A percentile compares a stretch with the other conserved stretches of the same genome.
phyloP scores from a whole-genome alignment of 1,284 basidiomycete genomes.

The Austroboletus niveus region DNA sequence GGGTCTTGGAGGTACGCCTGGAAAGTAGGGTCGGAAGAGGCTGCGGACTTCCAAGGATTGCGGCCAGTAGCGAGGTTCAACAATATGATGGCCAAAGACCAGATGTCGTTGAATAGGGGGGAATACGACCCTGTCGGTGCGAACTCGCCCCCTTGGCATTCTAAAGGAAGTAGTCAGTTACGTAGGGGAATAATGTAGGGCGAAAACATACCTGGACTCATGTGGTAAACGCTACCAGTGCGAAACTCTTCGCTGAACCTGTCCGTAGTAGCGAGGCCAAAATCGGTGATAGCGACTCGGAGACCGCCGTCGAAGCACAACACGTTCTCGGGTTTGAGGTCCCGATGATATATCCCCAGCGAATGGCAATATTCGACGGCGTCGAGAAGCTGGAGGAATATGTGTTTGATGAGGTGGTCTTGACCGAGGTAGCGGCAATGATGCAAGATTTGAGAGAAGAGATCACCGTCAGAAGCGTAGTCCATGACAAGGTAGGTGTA shows the following conservation, averaged over 20 bases:
- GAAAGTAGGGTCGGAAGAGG: slow-evolving; percentile 72
- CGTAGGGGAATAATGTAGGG: slow-evolving; percentile 4
- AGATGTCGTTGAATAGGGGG: slow-evolving; percentile 90
- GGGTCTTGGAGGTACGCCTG: slow-evolving; percentile 71
- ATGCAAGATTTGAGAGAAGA: slow-evolving; percentile 85
- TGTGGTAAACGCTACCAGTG: slow-evolving; percentile 95
- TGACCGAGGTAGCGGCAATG: slow-evolving; percentile 74
- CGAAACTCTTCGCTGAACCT: slow-evolving; percentile 88
- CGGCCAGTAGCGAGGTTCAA: slow-evolving; percentile 94
- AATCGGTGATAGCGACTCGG: slow-evolving; percentile 90
- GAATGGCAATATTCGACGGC: slow-evolving; percentile 89
- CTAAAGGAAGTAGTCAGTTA: slow-evolving; percentile 37
- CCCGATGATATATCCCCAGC: slow-evolving; percentile 93
- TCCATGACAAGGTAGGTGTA: slow-evolving; percentile 75
- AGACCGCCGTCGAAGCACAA: slow-evolving; percentile 83
- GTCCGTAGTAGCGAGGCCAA: slow-evolving; percentile 94
- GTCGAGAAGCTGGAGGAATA: slow-evolving; percentile 92
- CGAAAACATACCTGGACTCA: slow-evolving; percentile 80
- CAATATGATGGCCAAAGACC: slow-evolving; percentile 96
- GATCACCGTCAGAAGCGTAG: slow-evolving; percentile 84
- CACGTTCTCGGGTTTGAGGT: slow-evolving; percentile 98
- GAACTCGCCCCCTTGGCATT: slow-evolving; percentile 89
- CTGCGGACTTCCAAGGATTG: slow-evolving; percentile 98
- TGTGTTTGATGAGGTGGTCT: slow-evolving; percentile 79
- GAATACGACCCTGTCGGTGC: slow-evolving; percentile 73